These are phyloP conservation scores for Raddia guianensis DNA, from an alignment of 176 grass and related monocot species.

Conservation along the genomic window DNA sequence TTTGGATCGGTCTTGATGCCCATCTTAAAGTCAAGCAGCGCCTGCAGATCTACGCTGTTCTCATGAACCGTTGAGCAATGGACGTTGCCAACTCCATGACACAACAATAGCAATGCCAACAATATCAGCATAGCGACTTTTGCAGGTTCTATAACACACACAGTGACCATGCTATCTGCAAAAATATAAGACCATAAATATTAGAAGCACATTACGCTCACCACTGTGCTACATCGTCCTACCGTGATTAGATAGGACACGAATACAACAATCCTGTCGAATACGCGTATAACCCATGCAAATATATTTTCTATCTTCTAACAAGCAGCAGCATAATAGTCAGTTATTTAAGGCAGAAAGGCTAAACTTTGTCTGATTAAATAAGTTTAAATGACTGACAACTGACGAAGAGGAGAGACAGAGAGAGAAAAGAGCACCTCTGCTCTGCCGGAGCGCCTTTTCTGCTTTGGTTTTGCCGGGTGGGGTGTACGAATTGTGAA, in stretches of 20 bases:
- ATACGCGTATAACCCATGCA: neutral
- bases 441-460: neutral
- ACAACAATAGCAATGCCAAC: neutral
- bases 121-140: neutral
- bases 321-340: neutral
- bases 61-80: neutral
- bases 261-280: no score
- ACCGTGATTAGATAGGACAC: neutral
- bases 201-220: neutral
- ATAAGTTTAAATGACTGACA: no score
- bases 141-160: neutral
- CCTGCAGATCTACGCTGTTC: neutral
- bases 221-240: neutral
- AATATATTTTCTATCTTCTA: neutral
- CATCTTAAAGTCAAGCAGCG: neutral
- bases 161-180: neutral
- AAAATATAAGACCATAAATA: neutral
- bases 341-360: neutral
- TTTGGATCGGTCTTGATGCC: neutral
- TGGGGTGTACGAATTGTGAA: neutral
- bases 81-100: neutral
- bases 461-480: neutral
- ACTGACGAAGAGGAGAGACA: neutral
- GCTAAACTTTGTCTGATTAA: neutral
- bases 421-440: neutral